A percentile compares a stretch with the other conserved stretches of the same genome.
phyloP scores from a whole-genome alignment of 139 green algal genomes.

The Micractinium conductrix region DNA sequence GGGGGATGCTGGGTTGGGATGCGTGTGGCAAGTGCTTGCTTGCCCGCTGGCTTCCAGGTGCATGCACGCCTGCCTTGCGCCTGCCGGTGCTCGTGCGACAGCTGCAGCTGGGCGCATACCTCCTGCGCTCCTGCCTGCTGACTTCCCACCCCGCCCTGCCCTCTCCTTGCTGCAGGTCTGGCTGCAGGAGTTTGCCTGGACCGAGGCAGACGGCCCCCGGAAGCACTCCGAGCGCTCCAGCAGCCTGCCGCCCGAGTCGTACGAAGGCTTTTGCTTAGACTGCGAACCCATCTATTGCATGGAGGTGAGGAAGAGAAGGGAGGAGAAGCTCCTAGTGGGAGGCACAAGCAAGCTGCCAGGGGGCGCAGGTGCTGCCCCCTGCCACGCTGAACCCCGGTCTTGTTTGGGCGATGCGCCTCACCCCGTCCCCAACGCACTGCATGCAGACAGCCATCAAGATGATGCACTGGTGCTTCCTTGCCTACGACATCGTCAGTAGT shows the following conservation, averaged over 20 bases:
- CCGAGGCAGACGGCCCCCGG: conserved; percentile 39
- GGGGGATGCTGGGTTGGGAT: no score
- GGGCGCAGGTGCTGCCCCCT: no score
- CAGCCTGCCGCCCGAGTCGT: not conserved
- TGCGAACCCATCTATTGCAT: conserved; percentile 37
- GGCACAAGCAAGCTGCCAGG: no score
- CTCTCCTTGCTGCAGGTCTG: conserved; percentile 34
- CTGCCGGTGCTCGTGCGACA: no score
- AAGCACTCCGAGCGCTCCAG: conserved; percentile 27
- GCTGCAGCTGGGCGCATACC: no score
- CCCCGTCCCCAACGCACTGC: not conserved
- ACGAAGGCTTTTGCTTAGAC: not conserved
- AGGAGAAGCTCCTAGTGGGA: no score
- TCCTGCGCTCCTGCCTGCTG: not conserved
- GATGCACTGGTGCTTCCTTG: conserved; percentile 48
- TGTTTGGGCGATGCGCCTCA: not conserved
- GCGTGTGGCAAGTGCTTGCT: no score
- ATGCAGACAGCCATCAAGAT: conserved; percentile 49
- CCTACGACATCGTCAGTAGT: no score
- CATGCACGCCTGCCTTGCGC: no score
- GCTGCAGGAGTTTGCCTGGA: conserved; percentile 62
- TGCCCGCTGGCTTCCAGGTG: not conserved
- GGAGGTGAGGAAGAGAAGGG: not conserved
- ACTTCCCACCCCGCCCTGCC: no score
- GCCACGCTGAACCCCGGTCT: no score